phyloP scores from a whole-genome alignment of 2,329 filamentous ascomycete genomes.

The Colletotrichum lentis region DNA sequence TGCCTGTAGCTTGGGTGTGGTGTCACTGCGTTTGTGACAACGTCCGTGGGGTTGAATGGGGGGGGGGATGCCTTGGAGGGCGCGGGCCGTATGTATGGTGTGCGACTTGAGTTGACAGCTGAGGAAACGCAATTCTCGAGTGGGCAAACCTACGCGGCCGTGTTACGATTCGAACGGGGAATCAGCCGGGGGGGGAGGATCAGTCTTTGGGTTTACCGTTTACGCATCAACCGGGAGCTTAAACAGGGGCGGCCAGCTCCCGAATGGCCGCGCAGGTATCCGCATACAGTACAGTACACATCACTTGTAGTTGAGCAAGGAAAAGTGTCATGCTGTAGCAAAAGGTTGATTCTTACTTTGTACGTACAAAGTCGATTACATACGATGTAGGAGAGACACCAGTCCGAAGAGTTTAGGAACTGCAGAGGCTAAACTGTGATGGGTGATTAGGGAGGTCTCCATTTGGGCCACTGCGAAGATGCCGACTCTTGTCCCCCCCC shows the following conservation, averaged over 20 bases:
- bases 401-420: not conserved
- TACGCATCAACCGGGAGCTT: constrained; percentile 4
- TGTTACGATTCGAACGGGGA: constrained; percentile 10
- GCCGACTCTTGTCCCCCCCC: constrained; percentile 5
- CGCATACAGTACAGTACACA: too few relatives aligned
- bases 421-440: constrained; percentile 8
- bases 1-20: constrained; percentile 8
- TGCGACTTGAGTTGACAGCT: not conserved
- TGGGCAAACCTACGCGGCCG: not conserved
- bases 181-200: constrained; percentile 5
- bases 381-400: constrained; percentile 7
- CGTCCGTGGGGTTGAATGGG: not conserved
- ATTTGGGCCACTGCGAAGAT: not conserved
- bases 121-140: not conserved
- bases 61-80: too few relatives aligned
- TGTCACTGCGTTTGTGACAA: constrained; percentile 20
- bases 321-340: too few relatives aligned
- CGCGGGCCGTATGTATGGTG: not conserved
- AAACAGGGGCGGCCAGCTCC: not conserved
- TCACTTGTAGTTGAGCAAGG: too few relatives aligned
- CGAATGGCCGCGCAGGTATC: not conserved
- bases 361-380: too few relatives aligned
- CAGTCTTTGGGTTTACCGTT: not conserved
- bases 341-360: too few relatives aligned
- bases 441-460: not conserved